A percentile compares a stretch with the other conserved stretches of the same genome.
Evolutionary conservation across 805 yeast genomes (phyloP).

Genomic region (Komagataella pastoris): DNA sequence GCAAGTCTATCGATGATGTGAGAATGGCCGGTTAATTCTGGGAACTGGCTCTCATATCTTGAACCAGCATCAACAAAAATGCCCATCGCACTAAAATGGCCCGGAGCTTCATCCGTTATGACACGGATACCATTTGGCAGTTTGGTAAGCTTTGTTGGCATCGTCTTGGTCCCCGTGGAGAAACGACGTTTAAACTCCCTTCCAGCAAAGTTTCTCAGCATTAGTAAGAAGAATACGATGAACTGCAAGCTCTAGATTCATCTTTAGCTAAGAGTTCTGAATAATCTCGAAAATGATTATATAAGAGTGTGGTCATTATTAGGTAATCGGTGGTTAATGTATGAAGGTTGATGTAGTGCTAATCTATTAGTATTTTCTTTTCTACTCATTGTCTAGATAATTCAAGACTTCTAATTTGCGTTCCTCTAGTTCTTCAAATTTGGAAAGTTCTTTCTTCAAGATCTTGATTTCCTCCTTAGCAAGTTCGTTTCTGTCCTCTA

Average conservation of each 20-base stretch:
- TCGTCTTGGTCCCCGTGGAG: neutral
- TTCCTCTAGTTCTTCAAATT: neutral
- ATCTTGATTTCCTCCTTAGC: neutral
- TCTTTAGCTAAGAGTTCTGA: neutral
- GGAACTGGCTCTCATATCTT: constrained; percentile 48
- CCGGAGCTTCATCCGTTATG: constrained; percentile 76
- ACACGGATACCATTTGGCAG: constrained; percentile 70
- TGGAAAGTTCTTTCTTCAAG: neutral
- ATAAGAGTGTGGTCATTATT: too few species aligned
- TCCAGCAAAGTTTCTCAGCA: neutral
- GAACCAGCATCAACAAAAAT: constrained; percentile 87
- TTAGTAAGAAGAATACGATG: neutral
- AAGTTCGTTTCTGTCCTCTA: neutral
- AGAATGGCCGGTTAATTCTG: constrained; percentile 52
- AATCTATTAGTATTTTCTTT: neutral
- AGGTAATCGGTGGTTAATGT: neutral
- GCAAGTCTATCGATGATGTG: constrained; percentile 83
- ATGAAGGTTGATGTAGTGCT: neutral
- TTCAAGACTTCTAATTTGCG: neutral
- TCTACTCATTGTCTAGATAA: neutral
- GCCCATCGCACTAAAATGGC: constrained; percentile 86
- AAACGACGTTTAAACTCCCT: neutral
- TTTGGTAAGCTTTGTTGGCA: constrained; percentile 14
- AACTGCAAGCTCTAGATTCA: neutral
- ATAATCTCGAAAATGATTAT: neutral